Base-by-base conservation (phyloP, 2,329 filamentous ascomycete genomes). In the Aspergillus neotritici region DNA sequence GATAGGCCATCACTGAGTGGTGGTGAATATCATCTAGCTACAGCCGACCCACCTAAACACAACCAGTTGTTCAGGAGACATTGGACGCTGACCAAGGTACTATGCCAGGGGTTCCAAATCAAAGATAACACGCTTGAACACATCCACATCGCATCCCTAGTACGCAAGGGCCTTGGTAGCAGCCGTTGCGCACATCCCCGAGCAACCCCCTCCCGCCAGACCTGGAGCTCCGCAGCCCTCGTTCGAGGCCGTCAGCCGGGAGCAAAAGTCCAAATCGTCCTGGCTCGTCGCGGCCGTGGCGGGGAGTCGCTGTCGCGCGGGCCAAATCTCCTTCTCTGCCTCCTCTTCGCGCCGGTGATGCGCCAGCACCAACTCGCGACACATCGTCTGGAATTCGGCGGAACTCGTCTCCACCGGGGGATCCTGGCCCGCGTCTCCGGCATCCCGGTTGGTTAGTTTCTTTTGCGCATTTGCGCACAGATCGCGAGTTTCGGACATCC, bases 401-500 rank as follows among this genome's bases (percentile, higher is more conserved):
- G 76, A 73, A 0, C 74, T 74, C 56, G 78, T 74, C 55, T 83
- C 79, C 64, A 76, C 70, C 30, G 67, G 63, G 0, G 80, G 76
- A 56, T 82, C 79, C 57, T 82, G 62, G 59, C 81, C 74, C 37
- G 78, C 79, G 54, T 78, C 82, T 55, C 79, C 65, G 49, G 80
- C 83, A 30, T 80, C 71, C 3, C 79, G 78, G 0, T 72, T 67
- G 58, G 77, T 76, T 48, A 84, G 67, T 57, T 82, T 83, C 58
- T 71, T 70, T 57, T 84, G 80, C 0, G 76, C 72, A 4, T 69
- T 68, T 44, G 70, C 65, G 63, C 78, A 83, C n/a, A 83, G 72
- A 13, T 74, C 67, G 54, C 83, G 82, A 65, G 83, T 79, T 58
- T 84, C 80, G 1, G 72, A 72, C 75, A 82, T 77, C 62, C 83